A percentile compares a stretch with the other conserved stretches of the same genome.
These are phyloP conservation scores for Trichoderma sp. DNA, from an alignment of 2,329 filamentous ascomycete species.

Conservation along the genomic window DNA sequence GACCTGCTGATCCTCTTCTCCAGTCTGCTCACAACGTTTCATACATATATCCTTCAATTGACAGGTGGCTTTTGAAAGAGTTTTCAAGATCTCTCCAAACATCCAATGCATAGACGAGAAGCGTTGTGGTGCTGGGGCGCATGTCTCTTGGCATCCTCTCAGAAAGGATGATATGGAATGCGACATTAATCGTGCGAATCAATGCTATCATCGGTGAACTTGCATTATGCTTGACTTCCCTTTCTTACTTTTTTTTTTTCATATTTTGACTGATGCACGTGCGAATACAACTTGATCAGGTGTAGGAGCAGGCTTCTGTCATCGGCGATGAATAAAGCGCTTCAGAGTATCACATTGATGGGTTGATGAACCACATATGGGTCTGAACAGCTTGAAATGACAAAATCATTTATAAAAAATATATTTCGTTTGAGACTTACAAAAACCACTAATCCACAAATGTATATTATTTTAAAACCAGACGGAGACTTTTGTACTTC, in stretches of 20 bases:
- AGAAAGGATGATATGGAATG: conserved; percentile 12
- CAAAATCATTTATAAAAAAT: background rate
- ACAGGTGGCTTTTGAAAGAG: background rate
- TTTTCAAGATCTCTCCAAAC: background rate
- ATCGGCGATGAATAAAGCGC: background rate
- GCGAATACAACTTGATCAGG: background rate
- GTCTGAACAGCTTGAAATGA: background rate
- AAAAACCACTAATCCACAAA: too few species aligned
- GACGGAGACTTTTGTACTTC: background rate
- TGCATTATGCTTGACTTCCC: too few species aligned
- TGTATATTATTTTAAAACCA: background rate
- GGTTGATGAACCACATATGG: background rate
- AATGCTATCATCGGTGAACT: background rate
- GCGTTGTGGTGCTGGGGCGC: background rate
- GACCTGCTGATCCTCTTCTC: background rate
- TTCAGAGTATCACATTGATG: background rate
- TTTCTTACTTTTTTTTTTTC: too few species aligned
- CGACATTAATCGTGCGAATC: background rate
- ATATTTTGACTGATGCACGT: too few species aligned
- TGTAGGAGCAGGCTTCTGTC: background rate
- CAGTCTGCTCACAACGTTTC: background rate
- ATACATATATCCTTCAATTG: background rate
- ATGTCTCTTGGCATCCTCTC: background rate
- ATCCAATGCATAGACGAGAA: background rate
- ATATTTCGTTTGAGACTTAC: too few species aligned